These are phyloP conservation scores for Beauveria caledonica DNA, from an alignment of 2,329 filamentous ascomycete genomes.

Conservation along the genomic window DNA sequence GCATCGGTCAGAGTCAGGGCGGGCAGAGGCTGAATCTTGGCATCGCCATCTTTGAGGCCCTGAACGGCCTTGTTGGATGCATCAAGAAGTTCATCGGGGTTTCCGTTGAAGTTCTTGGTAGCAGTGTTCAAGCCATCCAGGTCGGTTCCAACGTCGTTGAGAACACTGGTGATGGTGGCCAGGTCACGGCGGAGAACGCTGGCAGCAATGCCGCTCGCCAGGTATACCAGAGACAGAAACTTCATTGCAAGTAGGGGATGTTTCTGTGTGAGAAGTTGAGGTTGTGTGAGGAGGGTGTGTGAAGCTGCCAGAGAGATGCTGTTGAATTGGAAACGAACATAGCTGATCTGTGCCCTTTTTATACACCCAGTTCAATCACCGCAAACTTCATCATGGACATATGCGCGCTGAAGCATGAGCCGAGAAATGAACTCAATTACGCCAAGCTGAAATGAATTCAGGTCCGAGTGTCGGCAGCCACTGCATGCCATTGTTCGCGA, in stretches of 20 bases:
- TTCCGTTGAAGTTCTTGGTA: slow-evolving; percentile 18
- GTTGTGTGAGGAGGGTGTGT: background rate
- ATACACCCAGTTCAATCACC: background rate
- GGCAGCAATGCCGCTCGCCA: slow-evolving; percentile 1
- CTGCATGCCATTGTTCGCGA: background rate
- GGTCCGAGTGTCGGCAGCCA: background rate
- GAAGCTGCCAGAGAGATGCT: background rate
- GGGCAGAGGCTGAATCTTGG: slow-evolving; percentile 13
- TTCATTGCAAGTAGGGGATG: background rate
- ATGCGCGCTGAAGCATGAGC: background rate
- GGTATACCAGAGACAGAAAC: background rate
- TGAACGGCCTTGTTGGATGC: slow-evolving; percentile 17
- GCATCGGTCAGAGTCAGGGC: slow-evolving; percentile 14
- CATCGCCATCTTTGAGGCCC: slow-evolving; percentile 14
- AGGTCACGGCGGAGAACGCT: slow-evolving; percentile 13
- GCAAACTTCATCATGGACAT: background rate
- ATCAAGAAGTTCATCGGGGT: slow-evolving; percentile 14
- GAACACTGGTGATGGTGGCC: slow-evolving; percentile 10
- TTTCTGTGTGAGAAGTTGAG: background rate
- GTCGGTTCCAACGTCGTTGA: slow-evolving; percentile 8
- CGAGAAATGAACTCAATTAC: background rate
- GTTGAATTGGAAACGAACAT: background rate
- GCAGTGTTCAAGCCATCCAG: slow-evolving; percentile 18
- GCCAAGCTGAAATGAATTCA: background rate
- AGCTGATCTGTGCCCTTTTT: background rate